Conservation (phyloP, 192 early-diverging fungal species). For the Thoreauomyces humboldtii region DNA sequence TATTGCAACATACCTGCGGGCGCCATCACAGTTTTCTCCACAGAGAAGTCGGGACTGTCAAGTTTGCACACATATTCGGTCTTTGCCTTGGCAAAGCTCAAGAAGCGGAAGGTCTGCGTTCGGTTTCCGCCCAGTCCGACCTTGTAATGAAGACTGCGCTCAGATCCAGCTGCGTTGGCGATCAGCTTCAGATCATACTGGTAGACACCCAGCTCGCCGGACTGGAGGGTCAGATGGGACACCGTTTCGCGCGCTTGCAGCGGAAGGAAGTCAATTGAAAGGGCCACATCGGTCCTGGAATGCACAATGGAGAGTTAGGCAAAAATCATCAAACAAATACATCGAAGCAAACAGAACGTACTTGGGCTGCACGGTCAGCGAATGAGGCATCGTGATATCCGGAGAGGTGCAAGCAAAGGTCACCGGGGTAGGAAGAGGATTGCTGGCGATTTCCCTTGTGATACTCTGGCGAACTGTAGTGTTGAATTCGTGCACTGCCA, state of each 20-base stretch:
- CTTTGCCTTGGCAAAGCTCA: slow-evolving; percentile 53
- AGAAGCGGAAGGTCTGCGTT: slow-evolving; percentile 55
- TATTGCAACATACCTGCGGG: too few species aligned
- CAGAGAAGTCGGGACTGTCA: slow-evolving; percentile 54
- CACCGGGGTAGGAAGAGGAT: slow-evolving; percentile 48
- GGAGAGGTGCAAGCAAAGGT: slow-evolving; percentile 47
- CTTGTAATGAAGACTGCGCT: slow-evolving; percentile 58
- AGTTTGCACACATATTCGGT: slow-evolving; percentile 55
- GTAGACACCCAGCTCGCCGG: slow-evolving; percentile 51
- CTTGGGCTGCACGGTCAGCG: slow-evolving; percentile 50
- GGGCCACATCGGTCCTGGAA: slow-evolving; percentile 42
- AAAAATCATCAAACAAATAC: too few species aligned
- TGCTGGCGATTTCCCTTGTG: slow-evolving; percentile 39
- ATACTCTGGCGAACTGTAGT: slow-evolving; percentile 42
- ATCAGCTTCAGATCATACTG: slow-evolving; percentile 54
- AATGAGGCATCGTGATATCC: slow-evolving; percentile 50
- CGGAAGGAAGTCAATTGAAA: slow-evolving; percentile 52
- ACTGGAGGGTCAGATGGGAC: slow-evolving; percentile 39
- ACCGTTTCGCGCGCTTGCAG: slow-evolving; percentile 49
- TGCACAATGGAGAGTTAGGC: too few species aligned
- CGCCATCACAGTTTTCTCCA: slow-evolving; percentile 55
- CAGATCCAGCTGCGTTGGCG: slow-evolving; percentile 36
- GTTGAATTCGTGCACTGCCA: slow-evolving; percentile 44
- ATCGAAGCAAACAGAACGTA: slow-evolving; percentile 29
- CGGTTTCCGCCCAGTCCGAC: slow-evolving; percentile 50